These are phyloP conservation scores for Boletus reticuloceps DNA, from an alignment of 768 basidiomycete species.

Conservation along the genomic window DNA sequence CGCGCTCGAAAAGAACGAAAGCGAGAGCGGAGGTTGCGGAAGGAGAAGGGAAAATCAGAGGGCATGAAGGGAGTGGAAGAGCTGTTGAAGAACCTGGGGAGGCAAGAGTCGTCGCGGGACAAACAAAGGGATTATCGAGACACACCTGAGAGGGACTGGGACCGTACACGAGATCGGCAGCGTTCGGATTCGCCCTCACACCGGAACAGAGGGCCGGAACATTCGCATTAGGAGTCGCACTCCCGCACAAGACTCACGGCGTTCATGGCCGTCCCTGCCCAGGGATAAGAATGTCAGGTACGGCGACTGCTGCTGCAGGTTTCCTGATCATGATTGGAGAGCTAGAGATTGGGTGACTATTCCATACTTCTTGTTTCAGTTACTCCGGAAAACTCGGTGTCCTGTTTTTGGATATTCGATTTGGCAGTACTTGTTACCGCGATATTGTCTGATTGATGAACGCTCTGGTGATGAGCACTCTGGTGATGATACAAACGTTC, in stretches of 20 bases:
- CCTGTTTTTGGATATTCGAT: not conserved
- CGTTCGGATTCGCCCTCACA: conserved; percentile 17
- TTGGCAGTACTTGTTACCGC: not conserved
- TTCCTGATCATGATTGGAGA: not conserved
- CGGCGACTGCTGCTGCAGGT: not conserved
- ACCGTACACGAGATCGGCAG: conserved; percentile 4
- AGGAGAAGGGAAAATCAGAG: conserved; percentile 51
- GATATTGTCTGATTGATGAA: not conserved
- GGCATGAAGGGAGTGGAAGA: conserved; percentile 66
- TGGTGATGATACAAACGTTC: not conserved
- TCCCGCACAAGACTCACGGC: conserved; percentile 15
- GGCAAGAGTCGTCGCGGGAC: conserved; percentile 23
- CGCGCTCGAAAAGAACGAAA: conserved; percentile 72
- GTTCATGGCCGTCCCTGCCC: not conserved
- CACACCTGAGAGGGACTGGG: conserved; percentile 11
- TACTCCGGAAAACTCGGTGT: not conserved
- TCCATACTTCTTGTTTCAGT: conserved; percentile 3
- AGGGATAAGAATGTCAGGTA: conserved; percentile 4
- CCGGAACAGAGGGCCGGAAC: conserved; percentile 8
- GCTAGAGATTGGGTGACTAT: not conserved
- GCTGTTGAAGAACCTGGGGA: conserved; percentile 49
- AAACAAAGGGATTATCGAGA: conserved; percentile 8
- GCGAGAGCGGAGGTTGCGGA: conserved; percentile 62
- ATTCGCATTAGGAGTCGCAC: conserved; percentile 15
- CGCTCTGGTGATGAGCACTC: not conserved